A percentile compares a stretch with the other conserved stretches of the same genome.
Conservation (phyloP, 2,329 filamentous ascomycete genomes). For the Dactylellina cionopaga region DNA sequence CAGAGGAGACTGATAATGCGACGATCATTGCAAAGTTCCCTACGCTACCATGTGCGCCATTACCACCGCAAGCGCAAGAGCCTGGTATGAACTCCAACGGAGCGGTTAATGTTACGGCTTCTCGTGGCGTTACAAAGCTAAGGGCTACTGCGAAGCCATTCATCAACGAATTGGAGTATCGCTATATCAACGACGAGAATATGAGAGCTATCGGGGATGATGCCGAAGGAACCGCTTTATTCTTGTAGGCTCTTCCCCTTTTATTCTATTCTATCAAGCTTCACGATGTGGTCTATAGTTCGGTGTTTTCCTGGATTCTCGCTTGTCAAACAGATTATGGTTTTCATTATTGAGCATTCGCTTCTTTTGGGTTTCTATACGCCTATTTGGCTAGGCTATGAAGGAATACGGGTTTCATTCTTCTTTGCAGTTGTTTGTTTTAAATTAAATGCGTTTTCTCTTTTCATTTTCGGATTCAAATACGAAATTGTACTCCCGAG, state of each 20-base stretch:
- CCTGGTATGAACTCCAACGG: background rate
- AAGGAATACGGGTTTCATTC: conserved; percentile 39
- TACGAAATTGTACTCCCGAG: too few relatives aligned
- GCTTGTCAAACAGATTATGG: conserved; percentile 8
- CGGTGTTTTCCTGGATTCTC: background rate
- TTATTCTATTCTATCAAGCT: too few relatives aligned
- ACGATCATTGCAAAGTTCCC: conserved; percentile 9
- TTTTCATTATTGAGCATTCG: conserved; percentile 34
- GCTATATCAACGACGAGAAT: conserved; percentile 49
- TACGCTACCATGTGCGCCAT: conserved; percentile 3
- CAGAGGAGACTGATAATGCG: conserved; percentile 1
- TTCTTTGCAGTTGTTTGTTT: conserved; percentile 24
- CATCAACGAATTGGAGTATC: conserved; percentile 37
- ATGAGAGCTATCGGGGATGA: conserved; percentile 13
- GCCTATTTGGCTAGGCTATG: conserved; percentile 16
- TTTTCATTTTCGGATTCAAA: background rate
- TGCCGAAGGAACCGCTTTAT: conserved; percentile 20
- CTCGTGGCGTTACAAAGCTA: conserved; percentile 31
- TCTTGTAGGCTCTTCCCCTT: conserved; percentile 41
- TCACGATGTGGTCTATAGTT: too few relatives aligned
- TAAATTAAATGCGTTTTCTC: background rate
- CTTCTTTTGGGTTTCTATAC: conserved; percentile 27
- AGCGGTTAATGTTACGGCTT: conserved; percentile 1
- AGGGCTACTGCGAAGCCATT: conserved; percentile 47
- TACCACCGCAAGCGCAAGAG: background rate